Conservation (phyloP, 1,139 yeast species). For the Lipomyces yarrowii region DNA sequence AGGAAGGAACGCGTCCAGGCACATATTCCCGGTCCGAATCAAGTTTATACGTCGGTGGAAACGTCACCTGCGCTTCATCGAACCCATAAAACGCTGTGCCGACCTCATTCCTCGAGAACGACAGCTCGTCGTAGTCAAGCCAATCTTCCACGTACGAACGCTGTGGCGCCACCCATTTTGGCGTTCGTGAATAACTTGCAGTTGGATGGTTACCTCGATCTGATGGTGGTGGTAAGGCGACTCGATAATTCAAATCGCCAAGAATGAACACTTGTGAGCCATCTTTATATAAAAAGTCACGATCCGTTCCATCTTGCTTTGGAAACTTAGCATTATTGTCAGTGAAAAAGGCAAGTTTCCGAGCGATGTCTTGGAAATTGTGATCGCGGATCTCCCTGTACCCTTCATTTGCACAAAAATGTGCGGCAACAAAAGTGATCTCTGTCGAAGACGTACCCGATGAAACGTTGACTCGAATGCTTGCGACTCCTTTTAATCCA, state of each 20-base stretch:
- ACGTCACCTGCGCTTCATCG: conserved; percentile 60
- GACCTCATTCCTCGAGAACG: conserved; percentile 45
- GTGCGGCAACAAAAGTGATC: conserved; percentile 68
- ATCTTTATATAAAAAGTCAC: conserved; percentile 58
- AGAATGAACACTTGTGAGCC: conserved; percentile 64
- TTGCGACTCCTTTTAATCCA: conserved; percentile 75
- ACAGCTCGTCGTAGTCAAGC: conserved; percentile 59
- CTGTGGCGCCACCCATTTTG: conserved; percentile 19
- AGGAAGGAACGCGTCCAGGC: conserved; percentile 72
- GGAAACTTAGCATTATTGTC: conserved; percentile 40
- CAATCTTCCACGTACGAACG: conserved; percentile 14
- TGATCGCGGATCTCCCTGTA: conserved; percentile 54
- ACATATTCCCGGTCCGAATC: conserved; percentile 49
- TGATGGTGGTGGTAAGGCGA: conserved; percentile 35
- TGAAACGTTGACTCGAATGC: conserved; percentile 49
- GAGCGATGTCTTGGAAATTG: conserved; percentile 52
- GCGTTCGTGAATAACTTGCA: conserved; percentile 10
- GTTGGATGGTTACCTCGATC: conserved; percentile 23
- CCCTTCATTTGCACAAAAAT: conserved; percentile 80
- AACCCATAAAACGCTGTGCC: conserved; percentile 57
- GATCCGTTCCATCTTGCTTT: conserved; percentile 62
- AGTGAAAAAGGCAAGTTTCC: conserved; percentile 24
- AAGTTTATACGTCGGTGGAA: conserved; percentile 79
- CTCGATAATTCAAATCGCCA: conserved; percentile 85
- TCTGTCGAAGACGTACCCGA: conserved; percentile 34